These are phyloP conservation scores for Sphagnum fallax DNA, from an alignment of 228 moss, liverwort and hornwort species.

Conservation along the genomic window DNA sequence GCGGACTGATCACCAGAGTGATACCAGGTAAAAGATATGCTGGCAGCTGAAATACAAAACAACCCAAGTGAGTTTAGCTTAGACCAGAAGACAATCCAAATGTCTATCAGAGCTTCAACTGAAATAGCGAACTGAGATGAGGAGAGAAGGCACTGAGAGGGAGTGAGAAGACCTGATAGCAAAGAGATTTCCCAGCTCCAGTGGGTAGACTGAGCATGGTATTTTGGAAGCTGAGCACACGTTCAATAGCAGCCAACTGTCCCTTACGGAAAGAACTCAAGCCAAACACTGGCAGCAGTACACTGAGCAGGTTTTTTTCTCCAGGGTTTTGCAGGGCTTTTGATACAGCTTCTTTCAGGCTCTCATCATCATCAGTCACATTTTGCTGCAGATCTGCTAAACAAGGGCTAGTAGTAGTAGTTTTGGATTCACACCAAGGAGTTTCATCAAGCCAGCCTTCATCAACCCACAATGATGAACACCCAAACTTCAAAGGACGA, in stretches of 20 bases:
- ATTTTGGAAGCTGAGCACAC: slow-evolving; percentile 58
- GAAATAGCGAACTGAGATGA: too few species aligned
- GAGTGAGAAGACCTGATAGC: slow-evolving; percentile 64
- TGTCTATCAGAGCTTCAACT: too few species aligned
- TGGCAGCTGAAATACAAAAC: slow-evolving; percentile 50
- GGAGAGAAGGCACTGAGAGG: neutral
- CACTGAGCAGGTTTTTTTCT: slow-evolving; percentile 38
- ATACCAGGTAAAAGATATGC: slow-evolving; percentile 74
- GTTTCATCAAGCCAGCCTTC: slow-evolving; percentile 59
- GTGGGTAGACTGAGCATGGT: slow-evolving; percentile 89
- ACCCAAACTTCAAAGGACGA: slow-evolving; percentile 9
- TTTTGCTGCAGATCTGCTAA: slow-evolving; percentile 13
- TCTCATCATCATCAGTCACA: slow-evolving; percentile 15
- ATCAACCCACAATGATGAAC: slow-evolving; percentile 48
- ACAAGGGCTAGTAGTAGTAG: neutral
- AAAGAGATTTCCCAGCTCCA: slow-evolving; percentile 87
- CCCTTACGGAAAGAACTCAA: slow-evolving; percentile 62
- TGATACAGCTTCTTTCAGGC: slow-evolving; percentile 25
- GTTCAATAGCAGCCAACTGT: slow-evolving; percentile 60
- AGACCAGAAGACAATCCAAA: neutral
- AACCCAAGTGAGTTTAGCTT: neutral
- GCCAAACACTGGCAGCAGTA: slow-evolving; percentile 58
- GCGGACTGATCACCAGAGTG: slow-evolving; percentile 87
- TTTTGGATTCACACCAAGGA: neutral
- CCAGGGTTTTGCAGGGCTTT: slow-evolving; percentile 28